Conservation (phyloP, 768 basidiomycete genomes). For the Leccinum arenicola region DNA sequence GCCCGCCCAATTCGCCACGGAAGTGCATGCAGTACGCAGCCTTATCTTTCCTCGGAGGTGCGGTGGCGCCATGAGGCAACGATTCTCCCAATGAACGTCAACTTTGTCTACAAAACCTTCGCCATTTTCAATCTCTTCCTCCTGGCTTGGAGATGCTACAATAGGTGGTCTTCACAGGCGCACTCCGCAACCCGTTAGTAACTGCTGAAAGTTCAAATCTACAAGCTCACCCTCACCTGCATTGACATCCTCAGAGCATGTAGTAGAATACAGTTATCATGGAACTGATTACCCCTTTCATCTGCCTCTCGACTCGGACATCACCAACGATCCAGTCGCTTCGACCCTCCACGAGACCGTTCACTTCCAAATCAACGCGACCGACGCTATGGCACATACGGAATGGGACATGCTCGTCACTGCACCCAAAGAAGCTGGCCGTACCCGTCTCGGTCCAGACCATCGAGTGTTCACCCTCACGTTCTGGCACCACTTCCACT, state of each 20-base stretch:
- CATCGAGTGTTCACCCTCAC: constrained; percentile 9
- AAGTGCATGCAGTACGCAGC: not conserved
- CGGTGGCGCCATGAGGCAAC: not conserved
- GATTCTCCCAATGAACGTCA: not conserved
- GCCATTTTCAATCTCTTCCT: constrained; percentile 6
- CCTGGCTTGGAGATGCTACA: not conserved
- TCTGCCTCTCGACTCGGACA: constrained; percentile 1
- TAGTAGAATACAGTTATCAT: constrained; percentile 7
- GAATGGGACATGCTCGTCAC: constrained; percentile 13
- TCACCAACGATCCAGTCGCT: constrained; percentile 5
- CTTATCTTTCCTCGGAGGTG: not conserved
- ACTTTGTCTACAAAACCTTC: not conserved
- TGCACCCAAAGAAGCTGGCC: constrained; percentile 6
- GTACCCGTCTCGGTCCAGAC: constrained; percentile 14
- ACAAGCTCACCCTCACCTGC: not conserved
- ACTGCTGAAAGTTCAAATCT: not conserved
- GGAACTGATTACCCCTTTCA: constrained; percentile 11
- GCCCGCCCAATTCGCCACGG: not conserved
- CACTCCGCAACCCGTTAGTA: not conserved
- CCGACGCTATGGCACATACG: constrained; percentile 4
- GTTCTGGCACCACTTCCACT: constrained; percentile 15
- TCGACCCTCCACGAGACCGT: constrained; percentile 15
- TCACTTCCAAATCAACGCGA: constrained; percentile 6
- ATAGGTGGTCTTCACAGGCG: not conserved
- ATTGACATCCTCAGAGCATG: not conserved